A percentile compares a stretch with the other conserved stretches of the same genome.
phyloP scores from a whole-genome alignment of 805 yeast species.

The Cyberlindnera euphorbiiphila region DNA sequence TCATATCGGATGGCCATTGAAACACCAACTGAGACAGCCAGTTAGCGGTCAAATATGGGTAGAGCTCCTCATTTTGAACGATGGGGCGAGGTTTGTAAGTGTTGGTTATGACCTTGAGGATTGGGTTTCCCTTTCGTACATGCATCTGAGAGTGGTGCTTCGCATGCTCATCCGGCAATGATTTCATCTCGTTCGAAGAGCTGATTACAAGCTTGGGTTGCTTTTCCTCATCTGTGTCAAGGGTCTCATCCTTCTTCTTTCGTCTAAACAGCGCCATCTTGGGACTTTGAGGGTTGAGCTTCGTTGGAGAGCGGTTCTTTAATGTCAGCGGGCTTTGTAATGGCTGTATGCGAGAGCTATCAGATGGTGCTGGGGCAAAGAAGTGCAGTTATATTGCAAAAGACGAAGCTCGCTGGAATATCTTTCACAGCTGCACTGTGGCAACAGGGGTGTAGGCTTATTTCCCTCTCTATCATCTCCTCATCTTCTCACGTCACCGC shows the following conservation, averaged over 20 bases:
- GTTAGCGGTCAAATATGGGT: constrained; percentile 23
- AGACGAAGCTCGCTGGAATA: no score
- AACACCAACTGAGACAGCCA: constrained; percentile 19
- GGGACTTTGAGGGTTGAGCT: no score
- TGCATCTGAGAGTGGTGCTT: constrained; percentile 16
- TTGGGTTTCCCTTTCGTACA: constrained; percentile 15
- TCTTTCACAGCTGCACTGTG: no score
- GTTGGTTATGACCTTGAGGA: constrained; percentile 20
- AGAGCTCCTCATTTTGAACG: constrained; percentile 11
- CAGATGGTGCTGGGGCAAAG: no score
- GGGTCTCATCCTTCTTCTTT: background rate
- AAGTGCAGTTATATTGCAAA: no score
- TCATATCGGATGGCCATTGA: constrained; percentile 23
- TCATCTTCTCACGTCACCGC: no score
- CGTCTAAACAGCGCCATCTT: no score
- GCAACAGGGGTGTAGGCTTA: no score
- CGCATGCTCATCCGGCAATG: constrained; percentile 2
- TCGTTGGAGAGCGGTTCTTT: background rate
- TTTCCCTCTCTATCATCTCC: no score
- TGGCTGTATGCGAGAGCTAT: no score
- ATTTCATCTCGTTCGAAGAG: background rate
- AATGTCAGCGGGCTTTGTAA: no score
- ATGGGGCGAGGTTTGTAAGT: constrained; percentile 20
- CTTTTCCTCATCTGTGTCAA: background rate
- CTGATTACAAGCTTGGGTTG: background rate